Percentiles rank a stretch among this genome's conserved stretches.
phyloP scores from a whole-genome alignment of 2,329 filamentous ascomycete genomes.

The Fusarium sp. region DNA sequence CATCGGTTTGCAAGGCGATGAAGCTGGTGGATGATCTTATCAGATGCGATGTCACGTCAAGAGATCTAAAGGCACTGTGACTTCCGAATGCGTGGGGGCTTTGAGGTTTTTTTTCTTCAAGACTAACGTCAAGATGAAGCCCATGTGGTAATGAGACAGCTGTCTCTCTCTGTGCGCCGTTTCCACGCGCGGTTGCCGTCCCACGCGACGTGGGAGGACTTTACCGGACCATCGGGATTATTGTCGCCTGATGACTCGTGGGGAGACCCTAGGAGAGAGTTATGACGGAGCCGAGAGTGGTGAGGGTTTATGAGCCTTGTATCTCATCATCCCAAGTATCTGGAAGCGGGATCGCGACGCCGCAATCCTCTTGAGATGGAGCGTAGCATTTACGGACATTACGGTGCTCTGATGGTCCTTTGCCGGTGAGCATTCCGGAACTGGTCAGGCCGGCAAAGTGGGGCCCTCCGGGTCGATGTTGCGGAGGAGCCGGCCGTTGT shows the following conservation, averaged over 20 bases:
- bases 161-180: neutral
- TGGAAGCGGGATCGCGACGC: constrained; percentile 6
- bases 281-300: neutral
- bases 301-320: neutral
- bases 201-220: neutral
- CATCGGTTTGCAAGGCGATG: constrained; percentile 10
- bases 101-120: neutral
- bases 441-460: constrained; percentile 12
- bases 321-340: neutral
- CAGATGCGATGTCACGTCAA: neutral
- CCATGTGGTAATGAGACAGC: constrained; percentile 1
- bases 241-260: neutral
- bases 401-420: neutral
- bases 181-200: neutral
- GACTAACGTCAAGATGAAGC: neutral
- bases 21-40: constrained; percentile 11
- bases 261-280: neutral
- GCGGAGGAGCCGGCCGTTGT: neutral
- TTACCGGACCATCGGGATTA: neutral
- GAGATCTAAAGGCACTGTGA: neutral
- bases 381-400: constrained; percentile 10
- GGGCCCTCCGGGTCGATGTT: constrained; percentile 4
- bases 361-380: constrained; percentile 11
- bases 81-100: constrained; percentile 1
- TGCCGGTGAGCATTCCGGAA: constrained; percentile 3